These are phyloP conservation scores for Termitomyces sp. DNA, from an alignment of 768 basidiomycete genomes.

Conservation along the genomic window DNA sequence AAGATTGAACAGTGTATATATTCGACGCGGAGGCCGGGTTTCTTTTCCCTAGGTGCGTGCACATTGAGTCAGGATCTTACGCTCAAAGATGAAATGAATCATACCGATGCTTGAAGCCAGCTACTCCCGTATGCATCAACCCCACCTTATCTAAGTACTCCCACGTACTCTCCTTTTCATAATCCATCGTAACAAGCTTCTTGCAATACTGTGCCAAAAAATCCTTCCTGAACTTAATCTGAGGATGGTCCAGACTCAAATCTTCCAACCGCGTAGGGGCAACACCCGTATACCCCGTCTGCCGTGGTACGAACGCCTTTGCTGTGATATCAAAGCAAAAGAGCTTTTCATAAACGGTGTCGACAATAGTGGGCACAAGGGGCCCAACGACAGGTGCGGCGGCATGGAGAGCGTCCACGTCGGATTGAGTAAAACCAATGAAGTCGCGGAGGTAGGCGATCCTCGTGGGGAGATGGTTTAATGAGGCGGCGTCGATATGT, in stretches of 20 bases:
- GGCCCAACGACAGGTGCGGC: constrained; percentile 35
- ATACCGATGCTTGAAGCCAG: constrained; percentile 38
- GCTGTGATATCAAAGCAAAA: constrained; percentile 40
- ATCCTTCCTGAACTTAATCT: constrained; percentile 42
- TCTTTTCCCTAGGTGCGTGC: constrained; percentile 14
- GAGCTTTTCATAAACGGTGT: constrained; percentile 40
- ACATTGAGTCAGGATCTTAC: neutral
- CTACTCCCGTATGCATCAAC: constrained; percentile 42
- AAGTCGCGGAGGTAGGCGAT: constrained; percentile 41
- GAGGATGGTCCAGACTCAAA: constrained; percentile 35
- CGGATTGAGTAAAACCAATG: constrained; percentile 35
- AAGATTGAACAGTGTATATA: constrained; percentile 34
- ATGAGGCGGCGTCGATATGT: constrained; percentile 19
- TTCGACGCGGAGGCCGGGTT: constrained; percentile 30
- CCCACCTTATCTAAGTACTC: constrained; percentile 44
- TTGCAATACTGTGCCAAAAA: constrained; percentile 27
- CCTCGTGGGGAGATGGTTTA: constrained; percentile 29
- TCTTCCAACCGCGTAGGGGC: constrained; percentile 33
- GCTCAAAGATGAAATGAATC: neutral
- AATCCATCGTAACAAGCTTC: constrained; percentile 40
- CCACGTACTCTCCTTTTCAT: constrained; percentile 35
- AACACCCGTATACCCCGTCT: constrained; percentile 36
- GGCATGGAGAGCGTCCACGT: constrained; percentile 35
- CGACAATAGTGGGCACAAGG: constrained; percentile 37
- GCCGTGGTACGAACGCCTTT: constrained; percentile 29